phyloP scores from a whole-genome alignment of 257 asterid genomes.

The Cynanchum wilfordii region DNA sequence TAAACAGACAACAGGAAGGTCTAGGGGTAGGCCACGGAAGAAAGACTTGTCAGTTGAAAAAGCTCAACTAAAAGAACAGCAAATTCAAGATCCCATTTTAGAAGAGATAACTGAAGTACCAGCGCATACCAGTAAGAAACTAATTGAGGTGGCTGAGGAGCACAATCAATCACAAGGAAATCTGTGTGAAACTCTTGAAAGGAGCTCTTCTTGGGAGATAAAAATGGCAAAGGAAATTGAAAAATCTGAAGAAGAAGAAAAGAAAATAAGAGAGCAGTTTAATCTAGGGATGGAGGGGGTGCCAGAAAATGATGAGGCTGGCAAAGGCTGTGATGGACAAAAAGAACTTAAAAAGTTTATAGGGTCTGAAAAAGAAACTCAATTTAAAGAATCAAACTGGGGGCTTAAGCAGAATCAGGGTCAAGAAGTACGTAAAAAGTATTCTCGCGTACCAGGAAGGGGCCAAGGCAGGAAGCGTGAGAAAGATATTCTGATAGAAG shows the following conservation, averaged over 20 bases:
- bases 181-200: not conserved
- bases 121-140: not conserved
- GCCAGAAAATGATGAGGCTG: not conserved
- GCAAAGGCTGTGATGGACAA: not conserved
- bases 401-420: not conserved
- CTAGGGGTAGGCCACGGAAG: constrained; percentile 12
- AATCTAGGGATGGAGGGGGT: not conserved
- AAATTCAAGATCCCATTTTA: not conserved
- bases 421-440: not conserved
- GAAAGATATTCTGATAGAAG: constrained; percentile 3
- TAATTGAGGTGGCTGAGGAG: not conserved
- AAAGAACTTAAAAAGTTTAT: not conserved
- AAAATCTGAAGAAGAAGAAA: not conserved
- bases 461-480: constrained; percentile 5
- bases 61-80: constrained; percentile 1
- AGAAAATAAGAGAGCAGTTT: not conserved
- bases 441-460: not conserved
- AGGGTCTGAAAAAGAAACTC: not conserved
- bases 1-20: constrained; percentile 2
- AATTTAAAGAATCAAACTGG: not conserved
- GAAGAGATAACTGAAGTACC: constrained; percentile 5
- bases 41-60: constrained; percentile 8
- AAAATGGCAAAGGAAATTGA: not conserved
- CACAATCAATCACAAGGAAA: constrained; percentile 1
- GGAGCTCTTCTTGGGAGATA: not conserved